These are phyloP conservation scores for Daphne laureola DNA, from an alignment of 441 rosid genomes.

Conservation along the genomic window DNA sequence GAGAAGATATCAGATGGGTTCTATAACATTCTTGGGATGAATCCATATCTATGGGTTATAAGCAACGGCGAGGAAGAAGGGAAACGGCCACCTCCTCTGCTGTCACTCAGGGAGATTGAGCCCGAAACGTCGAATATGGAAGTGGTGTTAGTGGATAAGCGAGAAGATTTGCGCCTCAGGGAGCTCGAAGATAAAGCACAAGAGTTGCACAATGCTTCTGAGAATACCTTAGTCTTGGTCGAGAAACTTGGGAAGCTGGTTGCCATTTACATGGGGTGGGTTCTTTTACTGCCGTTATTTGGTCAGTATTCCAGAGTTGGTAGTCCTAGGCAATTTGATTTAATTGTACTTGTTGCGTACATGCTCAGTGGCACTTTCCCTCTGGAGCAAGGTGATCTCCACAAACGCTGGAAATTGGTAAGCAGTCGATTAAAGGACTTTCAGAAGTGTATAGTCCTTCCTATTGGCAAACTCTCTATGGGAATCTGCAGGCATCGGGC, in stretches of 20 bases:
- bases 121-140: slow-evolving; percentile 63
- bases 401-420: slow-evolving; percentile 57
- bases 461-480: slow-evolving; percentile 64
- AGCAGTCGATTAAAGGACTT: slow-evolving; percentile 56
- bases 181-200: slow-evolving; percentile 79
- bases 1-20: slow-evolving; percentile 85
- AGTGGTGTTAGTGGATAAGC: slow-evolving; percentile 66
- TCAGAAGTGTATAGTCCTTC: slow-evolving; percentile 64
- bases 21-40: slow-evolving; percentile 81
- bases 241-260: slow-evolving; percentile 79
- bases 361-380: slow-evolving; percentile 59
- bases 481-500: slow-evolving; percentile 95
- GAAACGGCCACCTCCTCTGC: slow-evolving; percentile 45
- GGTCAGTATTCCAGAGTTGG: neutral
- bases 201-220: slow-evolving; percentile 58
- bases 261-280: slow-evolving; percentile 77
- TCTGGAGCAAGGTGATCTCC: slow-evolving; percentile 68
- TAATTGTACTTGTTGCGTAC: slow-evolving; percentile 11
- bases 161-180: slow-evolving; percentile 59
- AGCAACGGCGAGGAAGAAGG: slow-evolving; percentile 68
- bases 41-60: slow-evolving; percentile 76
- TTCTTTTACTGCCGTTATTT: slow-evolving; percentile 6
- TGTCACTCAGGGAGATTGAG: slow-evolving; percentile 52
- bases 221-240: slow-evolving; percentile 51
- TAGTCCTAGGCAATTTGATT: slow-evolving; percentile 7